A percentile compares a stretch with the other conserved stretches of the same genome.
phyloP scores from a whole-genome alignment of 2,329 filamentous ascomycete species.

The Hypoxylon sp. region DNA sequence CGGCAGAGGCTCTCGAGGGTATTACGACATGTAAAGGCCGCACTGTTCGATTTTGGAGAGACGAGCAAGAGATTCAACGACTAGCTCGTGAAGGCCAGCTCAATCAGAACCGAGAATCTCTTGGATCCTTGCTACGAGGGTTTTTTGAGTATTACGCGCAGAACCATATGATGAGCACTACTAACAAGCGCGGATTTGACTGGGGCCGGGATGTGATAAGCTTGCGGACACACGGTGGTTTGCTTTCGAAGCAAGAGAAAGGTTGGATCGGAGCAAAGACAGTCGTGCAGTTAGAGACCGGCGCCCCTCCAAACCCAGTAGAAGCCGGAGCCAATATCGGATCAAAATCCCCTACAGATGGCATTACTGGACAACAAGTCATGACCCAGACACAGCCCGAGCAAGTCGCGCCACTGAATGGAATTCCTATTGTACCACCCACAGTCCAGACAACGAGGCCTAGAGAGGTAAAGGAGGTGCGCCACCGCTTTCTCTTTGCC shows the following conservation, averaged over 20 bases:
- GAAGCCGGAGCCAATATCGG: conserved; percentile 33
- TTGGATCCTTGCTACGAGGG: conserved; percentile 80
- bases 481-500: conserved; percentile 86
- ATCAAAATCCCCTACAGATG: conserved; percentile 46
- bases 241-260: conserved; percentile 81
- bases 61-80: conserved; percentile 77
- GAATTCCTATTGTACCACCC: conserved; percentile 4
- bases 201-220: conserved; percentile 87
- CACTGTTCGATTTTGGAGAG: conserved; percentile 82
- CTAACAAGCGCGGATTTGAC: conserved; percentile 74
- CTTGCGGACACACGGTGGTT: conserved; percentile 78
- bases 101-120: conserved; percentile 76
- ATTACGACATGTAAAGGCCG: conserved; percentile 71
- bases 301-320: conserved; percentile 48
- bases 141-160: conserved; percentile 92
- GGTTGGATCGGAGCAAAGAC: conserved; percentile 90
- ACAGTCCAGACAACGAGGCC: conserved; percentile 49
- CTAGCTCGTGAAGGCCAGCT: conserved; percentile 72
- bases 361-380: conserved; percentile 4
- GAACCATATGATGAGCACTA: conserved; percentile 66
- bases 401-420: conserved; percentile 33
- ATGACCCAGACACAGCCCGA: conserved; percentile 24
- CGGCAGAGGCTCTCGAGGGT: conserved; percentile 58
- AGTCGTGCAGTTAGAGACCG: conserved; percentile 67
- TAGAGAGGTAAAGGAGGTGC: conserved; percentile 74